Conservation (phyloP, 345 rosid species). For the Lepidium sativum region DNA sequence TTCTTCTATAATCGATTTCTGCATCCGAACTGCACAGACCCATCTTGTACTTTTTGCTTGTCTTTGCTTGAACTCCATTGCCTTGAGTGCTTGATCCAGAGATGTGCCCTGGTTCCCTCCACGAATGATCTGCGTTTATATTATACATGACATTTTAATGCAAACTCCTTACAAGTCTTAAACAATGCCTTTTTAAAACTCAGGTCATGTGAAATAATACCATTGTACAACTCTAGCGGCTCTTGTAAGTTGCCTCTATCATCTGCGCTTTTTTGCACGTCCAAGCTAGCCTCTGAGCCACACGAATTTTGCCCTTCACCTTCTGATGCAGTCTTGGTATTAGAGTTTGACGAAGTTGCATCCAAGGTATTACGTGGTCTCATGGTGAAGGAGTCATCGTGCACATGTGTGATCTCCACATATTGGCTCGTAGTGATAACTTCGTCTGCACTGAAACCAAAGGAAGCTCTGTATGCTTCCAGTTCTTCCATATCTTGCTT, state of each 20-base stretch:
- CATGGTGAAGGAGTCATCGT: slow-evolving; percentile 69
- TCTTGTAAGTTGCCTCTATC: neutral
- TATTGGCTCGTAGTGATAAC: slow-evolving; percentile 68
- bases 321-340: slow-evolving; percentile 17
- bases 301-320: slow-evolving; percentile 22
- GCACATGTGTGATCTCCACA: slow-evolving; percentile 74
- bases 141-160: neutral
- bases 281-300: slow-evolving; percentile 25
- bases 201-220: neutral
- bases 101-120: slow-evolving; percentile 27
- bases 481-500: slow-evolving; percentile 84
- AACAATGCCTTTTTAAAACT: neutral
- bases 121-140: slow-evolving; percentile 38
- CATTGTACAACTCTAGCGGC: neutral
- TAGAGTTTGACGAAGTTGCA: slow-evolving; percentile 9
- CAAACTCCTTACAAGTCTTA: too few species aligned
- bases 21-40: slow-evolving; percentile 79
- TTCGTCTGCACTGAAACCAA: slow-evolving; percentile 97
- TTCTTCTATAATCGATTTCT: slow-evolving; percentile 78
- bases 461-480: slow-evolving; percentile 95
- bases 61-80: slow-evolving; percentile 50
- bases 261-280: slow-evolving; percentile 29
- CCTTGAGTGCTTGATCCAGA: slow-evolving; percentile 39
- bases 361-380: slow-evolving; percentile 42
- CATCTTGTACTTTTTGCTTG: slow-evolving; percentile 46